phyloP scores from a whole-genome alignment of 2,329 filamentous ascomycete genomes.

The Apiospora aurea region DNA sequence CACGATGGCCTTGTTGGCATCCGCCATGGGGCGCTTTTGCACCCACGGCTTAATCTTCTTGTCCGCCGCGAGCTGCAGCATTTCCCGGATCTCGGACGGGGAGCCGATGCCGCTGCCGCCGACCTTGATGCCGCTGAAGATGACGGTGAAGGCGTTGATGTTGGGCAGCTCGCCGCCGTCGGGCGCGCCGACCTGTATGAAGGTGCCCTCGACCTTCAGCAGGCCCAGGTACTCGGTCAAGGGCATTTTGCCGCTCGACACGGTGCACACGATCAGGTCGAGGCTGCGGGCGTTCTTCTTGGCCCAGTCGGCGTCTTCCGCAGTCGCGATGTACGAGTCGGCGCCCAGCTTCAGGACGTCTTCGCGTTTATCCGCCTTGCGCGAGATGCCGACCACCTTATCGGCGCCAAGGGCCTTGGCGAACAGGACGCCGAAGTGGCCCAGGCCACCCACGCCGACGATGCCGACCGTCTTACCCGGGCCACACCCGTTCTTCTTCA shows the following conservation, averaged over 20 bases:
- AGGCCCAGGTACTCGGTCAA: conserved; percentile 63
- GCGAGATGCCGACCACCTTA: conserved; percentile 25
- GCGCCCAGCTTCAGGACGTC: conserved; percentile 25
- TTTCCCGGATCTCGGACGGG: conserved; percentile 58
- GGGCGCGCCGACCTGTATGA: conserved; percentile 62
- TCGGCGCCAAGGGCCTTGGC: conserved; percentile 26
- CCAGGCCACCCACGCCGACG: conserved; percentile 24
- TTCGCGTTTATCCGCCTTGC: conserved; percentile 22
- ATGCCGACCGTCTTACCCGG: conserved; percentile 26
- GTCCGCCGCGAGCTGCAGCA: conserved; percentile 59
- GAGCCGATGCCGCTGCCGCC: conserved; percentile 50
- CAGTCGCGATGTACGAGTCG: conserved; percentile 23
- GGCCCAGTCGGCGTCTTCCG: conserved; percentile 21
- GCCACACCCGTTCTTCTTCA: conserved; percentile 23
- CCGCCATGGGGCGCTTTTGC: conserved; percentile 55
- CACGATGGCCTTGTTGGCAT: conserved; percentile 56
- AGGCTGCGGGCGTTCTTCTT: conserved; percentile 9
- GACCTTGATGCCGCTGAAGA: conserved; percentile 45
- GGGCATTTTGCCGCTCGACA: conserved; percentile 55
- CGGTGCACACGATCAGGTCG: conserved; percentile 25
- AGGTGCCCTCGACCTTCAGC: conserved; percentile 61
- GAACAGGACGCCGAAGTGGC: conserved; percentile 25
- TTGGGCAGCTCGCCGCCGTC: conserved; percentile 21
- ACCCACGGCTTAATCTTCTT: conserved; percentile 60
- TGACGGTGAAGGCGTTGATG: conserved; percentile 22